Percentiles rank a stretch among this genome's conserved stretches.
These are phyloP conservation scores for Clonostachys chloroleuca DNA, from an alignment of 2,329 filamentous ascomycete genomes.

Conservation along the genomic window DNA sequence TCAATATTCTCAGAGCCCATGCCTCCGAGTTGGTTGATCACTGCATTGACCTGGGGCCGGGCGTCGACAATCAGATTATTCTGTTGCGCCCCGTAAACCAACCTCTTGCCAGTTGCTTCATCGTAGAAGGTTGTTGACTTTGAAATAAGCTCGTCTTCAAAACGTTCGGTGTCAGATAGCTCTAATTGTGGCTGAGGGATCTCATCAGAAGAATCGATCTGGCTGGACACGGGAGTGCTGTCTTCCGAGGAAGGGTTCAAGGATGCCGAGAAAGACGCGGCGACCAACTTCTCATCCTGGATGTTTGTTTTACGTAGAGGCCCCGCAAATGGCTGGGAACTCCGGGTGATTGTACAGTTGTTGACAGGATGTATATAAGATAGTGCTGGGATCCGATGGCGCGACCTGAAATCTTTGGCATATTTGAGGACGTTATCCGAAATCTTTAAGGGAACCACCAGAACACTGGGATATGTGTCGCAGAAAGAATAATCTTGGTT, in stretches of 20 bases:
- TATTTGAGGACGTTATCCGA: slow-evolving; percentile 98
- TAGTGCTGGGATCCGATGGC: slow-evolving; percentile 80
- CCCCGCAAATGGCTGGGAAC: slow-evolving; percentile 86
- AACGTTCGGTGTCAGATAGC: slow-evolving; percentile 56
- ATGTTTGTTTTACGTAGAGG: slow-evolving; percentile 85
- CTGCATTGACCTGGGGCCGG: slow-evolving; percentile 87
- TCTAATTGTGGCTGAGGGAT: slow-evolving; percentile 35
- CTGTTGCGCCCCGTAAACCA: slow-evolving; percentile 88
- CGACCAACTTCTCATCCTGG: slow-evolving; percentile 90
- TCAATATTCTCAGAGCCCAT: slow-evolving; percentile 98
- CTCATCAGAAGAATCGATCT: slow-evolving; percentile 38
- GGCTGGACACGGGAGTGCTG: slow-evolving; percentile 34
- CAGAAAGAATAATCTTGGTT: slow-evolving; percentile 90
- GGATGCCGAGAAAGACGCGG: slow-evolving; percentile 71
- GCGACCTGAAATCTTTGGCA: slow-evolving; percentile 82
- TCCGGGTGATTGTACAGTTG: slow-evolving; percentile 93
- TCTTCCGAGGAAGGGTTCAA: slow-evolving; percentile 24
- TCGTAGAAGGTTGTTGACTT: slow-evolving; percentile 38
- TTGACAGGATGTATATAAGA: slow-evolving; percentile 96
- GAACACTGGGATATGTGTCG: slow-evolving; percentile 81
- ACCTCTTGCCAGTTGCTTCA: slow-evolving; percentile 54
- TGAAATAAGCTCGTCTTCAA: slow-evolving; percentile 64
- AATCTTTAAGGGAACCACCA: slow-evolving; percentile 82
- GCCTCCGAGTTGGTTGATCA: slow-evolving; percentile 89
- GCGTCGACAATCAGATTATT: slow-evolving; percentile 95